Conservation (phyloP, 73 alveolate genomes). For the Tetrahymena thermophila region DNA sequence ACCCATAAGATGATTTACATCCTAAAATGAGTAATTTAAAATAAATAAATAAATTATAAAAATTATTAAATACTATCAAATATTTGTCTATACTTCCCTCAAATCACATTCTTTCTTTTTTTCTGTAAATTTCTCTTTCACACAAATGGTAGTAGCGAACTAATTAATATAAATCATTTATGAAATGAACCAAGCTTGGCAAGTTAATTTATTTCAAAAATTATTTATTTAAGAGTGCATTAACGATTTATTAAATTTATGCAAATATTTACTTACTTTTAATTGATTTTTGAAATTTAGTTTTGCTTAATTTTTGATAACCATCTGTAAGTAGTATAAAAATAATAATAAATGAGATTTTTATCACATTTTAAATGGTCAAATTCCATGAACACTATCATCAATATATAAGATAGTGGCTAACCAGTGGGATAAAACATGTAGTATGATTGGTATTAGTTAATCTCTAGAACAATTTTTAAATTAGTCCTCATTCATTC, state of each 20-base stretch:
- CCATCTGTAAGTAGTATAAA: background rate
- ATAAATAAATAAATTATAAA: too few species aligned
- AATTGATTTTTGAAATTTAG: too few species aligned
- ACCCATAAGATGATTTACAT: background rate
- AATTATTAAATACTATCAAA: background rate
- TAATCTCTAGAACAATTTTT: background rate
- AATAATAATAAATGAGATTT: too few species aligned
- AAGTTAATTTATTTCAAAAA: background rate
- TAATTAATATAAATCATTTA: too few species aligned
- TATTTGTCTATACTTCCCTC: background rate
- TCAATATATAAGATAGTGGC: too few species aligned
- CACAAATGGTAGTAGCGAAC: background rate
- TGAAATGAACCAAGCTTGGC: background rate
- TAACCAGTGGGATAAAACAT: background rate
- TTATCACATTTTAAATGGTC: background rate
- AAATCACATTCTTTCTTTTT: too few species aligned
- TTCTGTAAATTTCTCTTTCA: too few species aligned
- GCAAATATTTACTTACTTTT: background rate
- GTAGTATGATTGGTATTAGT: background rate
- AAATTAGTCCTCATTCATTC: background rate
- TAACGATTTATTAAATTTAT: background rate
- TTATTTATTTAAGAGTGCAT: background rate
- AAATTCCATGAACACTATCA: background rate
- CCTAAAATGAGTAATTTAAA: background rate
- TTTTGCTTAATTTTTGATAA: background rate